Conservation (phyloP, 495 filamentous ascomycete genomes). For the Thozetella sp. region DNA sequence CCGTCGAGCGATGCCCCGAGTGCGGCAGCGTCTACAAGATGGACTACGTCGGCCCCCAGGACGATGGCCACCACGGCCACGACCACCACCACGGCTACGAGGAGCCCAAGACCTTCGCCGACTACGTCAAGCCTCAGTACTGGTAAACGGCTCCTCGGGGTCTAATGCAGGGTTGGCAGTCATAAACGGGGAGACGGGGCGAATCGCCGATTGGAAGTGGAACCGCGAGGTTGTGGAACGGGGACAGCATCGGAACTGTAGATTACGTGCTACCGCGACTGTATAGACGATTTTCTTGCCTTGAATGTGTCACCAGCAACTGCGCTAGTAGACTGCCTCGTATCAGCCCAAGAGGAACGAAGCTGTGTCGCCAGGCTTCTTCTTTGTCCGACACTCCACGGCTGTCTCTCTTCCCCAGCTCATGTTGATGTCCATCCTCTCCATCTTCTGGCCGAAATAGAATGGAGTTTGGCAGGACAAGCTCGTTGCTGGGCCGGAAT, state of each 20-base stretch:
- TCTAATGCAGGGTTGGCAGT: neutral
- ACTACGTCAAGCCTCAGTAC: conserved; percentile 93
- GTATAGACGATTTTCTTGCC: conserved; percentile 17
- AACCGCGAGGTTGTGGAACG: neutral
- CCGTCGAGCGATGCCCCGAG: conserved; percentile 90
- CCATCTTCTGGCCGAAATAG: no score
- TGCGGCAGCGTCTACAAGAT: conserved; percentile 96
- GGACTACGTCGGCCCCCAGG: conserved; percentile 86
- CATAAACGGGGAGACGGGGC: neutral
- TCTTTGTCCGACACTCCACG: no score
- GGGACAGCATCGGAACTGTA: conserved; percentile 9
- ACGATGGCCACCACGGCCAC: conserved; percentile 60
- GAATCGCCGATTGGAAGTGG: neutral
- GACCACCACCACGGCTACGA: conserved; percentile 59
- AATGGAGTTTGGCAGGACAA: no score
- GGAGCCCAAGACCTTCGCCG: conserved; percentile 90
- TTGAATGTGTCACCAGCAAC: neutral
- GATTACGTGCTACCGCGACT: conserved; percentile 14
- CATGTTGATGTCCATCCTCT: no score
- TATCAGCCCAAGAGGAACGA: no score
- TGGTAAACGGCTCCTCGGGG: conserved; percentile 51
- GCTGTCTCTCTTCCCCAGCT: no score
- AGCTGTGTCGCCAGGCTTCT: neutral
- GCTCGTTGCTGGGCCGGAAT: no score
- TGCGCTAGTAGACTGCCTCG: neutral